Percentiles rank a stretch among this genome's conserved stretches.
Conservation (phyloP, 2,329 filamentous ascomycete species). For the Emergomyces africanus region DNA sequence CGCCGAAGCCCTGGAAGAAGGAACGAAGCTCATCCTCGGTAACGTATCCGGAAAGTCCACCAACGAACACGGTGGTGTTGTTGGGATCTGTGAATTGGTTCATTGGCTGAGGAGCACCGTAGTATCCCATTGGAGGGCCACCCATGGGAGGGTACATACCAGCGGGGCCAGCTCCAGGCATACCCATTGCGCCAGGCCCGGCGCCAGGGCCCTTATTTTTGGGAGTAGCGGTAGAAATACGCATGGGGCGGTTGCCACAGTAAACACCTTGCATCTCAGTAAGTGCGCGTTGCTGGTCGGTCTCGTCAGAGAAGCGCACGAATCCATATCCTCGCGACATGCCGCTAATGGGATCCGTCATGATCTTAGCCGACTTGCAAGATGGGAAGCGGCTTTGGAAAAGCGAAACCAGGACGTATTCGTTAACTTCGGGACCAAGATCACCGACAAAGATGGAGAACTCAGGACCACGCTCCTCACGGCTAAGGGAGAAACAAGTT, state of each 20-base stretch:
- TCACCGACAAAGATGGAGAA: conserved; percentile 97
- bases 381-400: conserved; percentile 95
- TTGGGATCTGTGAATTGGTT: conserved; percentile 99
- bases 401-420: conserved; percentile 91
- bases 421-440: conserved; percentile 94
- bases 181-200: conserved; percentile 37
- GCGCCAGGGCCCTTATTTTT: conserved; percentile 62
- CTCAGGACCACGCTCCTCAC: conserved; percentile 91
- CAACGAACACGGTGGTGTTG: conserved; percentile 98
- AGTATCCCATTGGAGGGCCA: conserved; percentile 54
- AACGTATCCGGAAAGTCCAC: conserved; percentile 91
- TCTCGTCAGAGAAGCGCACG: conserved; percentile 90
- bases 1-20: conserved; percentile 98
- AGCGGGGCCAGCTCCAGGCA: conserved; percentile 36
- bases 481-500: conserved; percentile 28
- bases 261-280: conserved; percentile 99
- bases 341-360: conserved; percentile 96
- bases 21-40: conserved; percentile 99
- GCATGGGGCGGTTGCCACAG: conserved; percentile 97
- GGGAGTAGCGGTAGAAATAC: conserved; percentile 92
- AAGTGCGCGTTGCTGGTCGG: conserved; percentile 88
- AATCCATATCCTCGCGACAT: conserved; percentile 98
- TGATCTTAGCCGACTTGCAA: conserved; percentile 99
- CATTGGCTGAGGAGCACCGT: conserved; percentile 67
- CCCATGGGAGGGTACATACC: conserved; percentile 58